Evolutionary conservation across 768 basidiomycete genomes (phyloP), one percentile per base, ranked within the genome.

Genomic region (Collybiopsis confluens): DNA sequence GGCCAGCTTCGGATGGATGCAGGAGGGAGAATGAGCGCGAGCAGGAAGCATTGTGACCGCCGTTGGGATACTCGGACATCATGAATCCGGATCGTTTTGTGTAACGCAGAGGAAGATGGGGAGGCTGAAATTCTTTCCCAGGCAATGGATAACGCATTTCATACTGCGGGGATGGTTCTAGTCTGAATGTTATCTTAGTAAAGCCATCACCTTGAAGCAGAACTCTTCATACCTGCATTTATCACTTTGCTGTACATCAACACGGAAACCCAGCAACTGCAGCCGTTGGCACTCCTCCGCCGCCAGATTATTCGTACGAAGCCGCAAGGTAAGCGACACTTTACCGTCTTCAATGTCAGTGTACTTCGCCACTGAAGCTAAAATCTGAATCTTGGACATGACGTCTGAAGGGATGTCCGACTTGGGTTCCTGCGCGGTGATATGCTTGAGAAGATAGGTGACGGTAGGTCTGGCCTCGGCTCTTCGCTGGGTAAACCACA

Each of bases 241-340:
- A 61, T 92, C 90, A 37, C 70, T 67, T 57, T 93, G 90, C 30
- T 78, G 65, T 26, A 90, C 59, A 52, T 86, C 76, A 4, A 85
- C 65, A 5, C 72, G 67, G 56, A 92, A 77, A 5, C 74, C 78
- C 23, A 75, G 71, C 18, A 90, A 61, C 53, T 78, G 80, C 15
- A 93, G 64, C 40, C 75, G 76, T 57, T 75, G 70, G 61, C 84
- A 79, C 33, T 83, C 71, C 6, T 66, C 70, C 27, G 69, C 68
- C 1, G 73, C 62, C 53, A 88, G 62, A 52, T 73, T 76, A 49
- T 79, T 73, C 13, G 82, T 79, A 20, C 85, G 79, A 42, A 92
- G 62, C 30, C 85, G 80, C 27, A 92, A 58, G 11, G 75, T 68
- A 45, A 92, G 69, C 0, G 85, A 78, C 26, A 92, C 52, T 2